Conservation (phyloP, 371 early-diverging fungal species). For the Syncephalastrum racemosum region DNA sequence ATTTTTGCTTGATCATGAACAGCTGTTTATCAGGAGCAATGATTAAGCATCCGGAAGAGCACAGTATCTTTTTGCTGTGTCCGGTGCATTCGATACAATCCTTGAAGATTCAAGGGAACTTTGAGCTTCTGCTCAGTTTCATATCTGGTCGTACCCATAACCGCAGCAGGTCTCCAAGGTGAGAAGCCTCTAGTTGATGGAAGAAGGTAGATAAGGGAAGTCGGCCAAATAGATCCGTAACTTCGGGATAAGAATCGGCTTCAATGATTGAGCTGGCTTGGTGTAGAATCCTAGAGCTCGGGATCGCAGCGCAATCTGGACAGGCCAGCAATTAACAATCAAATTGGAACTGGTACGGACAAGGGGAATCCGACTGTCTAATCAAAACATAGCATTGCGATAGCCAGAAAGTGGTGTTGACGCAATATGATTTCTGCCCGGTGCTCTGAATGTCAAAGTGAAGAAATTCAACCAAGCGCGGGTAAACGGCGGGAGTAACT, state of each 20-base stretch:
- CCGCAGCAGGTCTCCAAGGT: constrained; percentile 66
- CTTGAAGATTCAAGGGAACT: constrained; percentile 62
- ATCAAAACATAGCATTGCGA: constrained; percentile 77
- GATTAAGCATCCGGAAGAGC: constrained; percentile 20
- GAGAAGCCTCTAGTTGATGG: constrained; percentile 19
- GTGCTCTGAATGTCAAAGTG: constrained; percentile 73
- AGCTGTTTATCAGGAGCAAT: too few species aligned
- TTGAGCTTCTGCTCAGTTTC: constrained; percentile 32
- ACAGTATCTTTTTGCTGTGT: constrained; percentile 34
- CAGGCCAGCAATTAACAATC: too few species aligned
- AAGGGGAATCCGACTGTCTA: constrained; percentile 77
- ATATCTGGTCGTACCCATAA: constrained; percentile 61
- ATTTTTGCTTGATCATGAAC: too few species aligned
- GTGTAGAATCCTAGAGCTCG: too few species aligned
- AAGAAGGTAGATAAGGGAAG: constrained; percentile 5
- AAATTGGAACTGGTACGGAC: too few species aligned
- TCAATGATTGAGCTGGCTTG: too few species aligned
- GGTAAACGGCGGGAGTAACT: constrained; percentile 76
- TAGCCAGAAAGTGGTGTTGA: constrained; percentile 56
- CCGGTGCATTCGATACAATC: constrained; percentile 55
- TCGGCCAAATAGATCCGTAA: too few species aligned
- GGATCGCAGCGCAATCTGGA: too few species aligned
- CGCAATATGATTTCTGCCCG: constrained; percentile 74
- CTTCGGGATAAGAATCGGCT: too few species aligned
- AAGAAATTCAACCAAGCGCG: constrained; percentile 69